phyloP scores from a whole-genome alignment of 2,329 filamentous ascomycete genomes.

The Amylocarpus encephaloides region DNA sequence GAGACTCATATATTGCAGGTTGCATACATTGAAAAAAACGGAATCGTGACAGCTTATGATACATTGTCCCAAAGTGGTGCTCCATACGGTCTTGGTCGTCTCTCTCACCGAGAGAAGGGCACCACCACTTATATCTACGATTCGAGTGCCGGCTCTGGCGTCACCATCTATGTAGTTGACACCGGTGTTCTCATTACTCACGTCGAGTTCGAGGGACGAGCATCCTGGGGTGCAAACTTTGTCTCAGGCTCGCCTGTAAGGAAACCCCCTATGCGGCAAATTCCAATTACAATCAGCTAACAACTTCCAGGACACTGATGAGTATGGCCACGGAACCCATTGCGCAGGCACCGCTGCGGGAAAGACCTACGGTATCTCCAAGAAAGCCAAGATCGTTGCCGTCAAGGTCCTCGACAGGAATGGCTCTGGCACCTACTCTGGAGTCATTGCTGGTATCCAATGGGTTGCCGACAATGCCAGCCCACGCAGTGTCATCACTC shows the following conservation, averaged over 20 bases:
- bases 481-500: slow-evolving; percentile 43
- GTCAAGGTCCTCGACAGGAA: slow-evolving; percentile 34
- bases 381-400: slow-evolving; percentile 33
- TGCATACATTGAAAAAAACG: slow-evolving; percentile 28
- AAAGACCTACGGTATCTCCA: slow-evolving; percentile 37
- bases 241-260: slow-evolving; percentile 24
- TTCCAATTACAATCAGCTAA: neutral
- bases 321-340: slow-evolving; percentile 39
- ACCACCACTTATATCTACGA: slow-evolving; percentile 32
- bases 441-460: slow-evolving; percentile 35
- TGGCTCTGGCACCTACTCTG: slow-evolving; percentile 32
- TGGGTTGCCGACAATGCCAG: slow-evolving; percentile 30
- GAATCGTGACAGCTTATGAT: slow-evolving; percentile 29
- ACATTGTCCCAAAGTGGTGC: slow-evolving; percentile 24
- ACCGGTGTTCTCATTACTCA: slow-evolving; percentile 33
- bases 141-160: slow-evolving; percentile 28
- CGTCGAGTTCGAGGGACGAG: slow-evolving; percentile 33
- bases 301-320: slow-evolving; percentile 30
- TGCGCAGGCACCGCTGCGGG: slow-evolving; percentile 36
- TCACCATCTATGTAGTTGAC: slow-evolving; percentile 34
- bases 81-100: slow-evolving; percentile 31
- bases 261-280: neutral
- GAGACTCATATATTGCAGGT: slow-evolving; percentile 15
- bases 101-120: slow-evolving; percentile 26
- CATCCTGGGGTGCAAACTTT: slow-evolving; percentile 31